Base-by-base conservation (phyloP, 768 basidiomycete genomes). In the Naganishia kalamii region DNA sequence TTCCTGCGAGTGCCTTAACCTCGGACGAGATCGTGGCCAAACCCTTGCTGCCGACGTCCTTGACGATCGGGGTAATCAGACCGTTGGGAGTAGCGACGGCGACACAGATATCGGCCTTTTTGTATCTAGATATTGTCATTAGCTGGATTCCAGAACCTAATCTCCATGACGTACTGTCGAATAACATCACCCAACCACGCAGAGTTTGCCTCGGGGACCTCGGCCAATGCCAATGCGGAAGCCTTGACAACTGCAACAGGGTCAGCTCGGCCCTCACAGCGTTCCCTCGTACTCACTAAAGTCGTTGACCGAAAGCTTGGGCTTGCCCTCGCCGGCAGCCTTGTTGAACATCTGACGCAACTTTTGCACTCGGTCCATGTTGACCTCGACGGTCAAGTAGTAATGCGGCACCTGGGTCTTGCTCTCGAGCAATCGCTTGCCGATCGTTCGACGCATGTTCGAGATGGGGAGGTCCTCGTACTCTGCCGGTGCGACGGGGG, bases 341-440 rank as follows among this genome's bases (percentile, higher is more conserved):
- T 77, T 77, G 84, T 99, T 99, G 82, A 99, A 98, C 68, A 97
- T 87, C 79, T 94, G 87, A 52, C 96, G 84, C 68, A 99, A 84
- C 80, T 96, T 98, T 75, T 89, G 78, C 21, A 92, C 87, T 60
- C 75, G 75, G 71, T 79, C 78, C 92, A 99, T 96, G 81, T 88
- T 87, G 78, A 98, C 84, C 73, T 97, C 90, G 46, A 90, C 85
- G 3, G 96, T 97, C 71, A 97, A 80, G 79, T 98, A 98, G 81
- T 94, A 99, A 78, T 98, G 94, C 4, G 96, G 96, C n/a, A 92
- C 74, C 71, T 91, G 87, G 79, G 90, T 88, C 80, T 96, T 98
- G 65, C 90, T 90, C 81, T 97, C 89, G 0, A 87, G 85, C 69
- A 99, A 85, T 70, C 96, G 89, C 43, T 85, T 71, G 63, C 90